These are phyloP conservation scores for Brassica nigra DNA, from an alignment of 345 rosid species.

Conservation along the genomic window DNA sequence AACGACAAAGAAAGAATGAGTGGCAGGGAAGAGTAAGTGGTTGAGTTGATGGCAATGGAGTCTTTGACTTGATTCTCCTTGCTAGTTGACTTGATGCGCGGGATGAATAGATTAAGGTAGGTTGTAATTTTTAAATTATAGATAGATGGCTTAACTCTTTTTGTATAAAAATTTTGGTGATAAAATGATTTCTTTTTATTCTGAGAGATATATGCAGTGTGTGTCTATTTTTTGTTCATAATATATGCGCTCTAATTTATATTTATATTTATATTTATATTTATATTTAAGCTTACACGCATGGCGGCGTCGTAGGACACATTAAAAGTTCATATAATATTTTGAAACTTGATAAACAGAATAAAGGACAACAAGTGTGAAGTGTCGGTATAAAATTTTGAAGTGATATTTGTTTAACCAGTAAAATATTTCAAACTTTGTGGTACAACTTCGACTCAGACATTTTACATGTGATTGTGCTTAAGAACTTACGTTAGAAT, in stretches of 20 bases:
- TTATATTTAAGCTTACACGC: neutral
- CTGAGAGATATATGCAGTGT: too few species aligned
- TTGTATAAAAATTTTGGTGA: too few species aligned
- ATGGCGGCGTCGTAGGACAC: slow-evolving; percentile 40
- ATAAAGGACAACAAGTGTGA: slow-evolving; percentile 14
- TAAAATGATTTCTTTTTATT: too few species aligned
- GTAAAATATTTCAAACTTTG: neutral
- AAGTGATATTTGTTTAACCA: neutral
- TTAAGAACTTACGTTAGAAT: neutral
- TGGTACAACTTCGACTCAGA: neutral
- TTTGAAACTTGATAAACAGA: slow-evolving; percentile 1
- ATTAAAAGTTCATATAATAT: neutral
- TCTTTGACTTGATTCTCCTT: slow-evolving; percentile 38
- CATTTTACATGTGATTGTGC: neutral
- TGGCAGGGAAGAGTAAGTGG: slow-evolving; percentile 39
- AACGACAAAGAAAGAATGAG: slow-evolving; percentile 38
- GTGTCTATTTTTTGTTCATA: neutral
- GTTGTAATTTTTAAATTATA: too few species aligned
- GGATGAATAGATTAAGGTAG: too few species aligned
- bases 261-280: neutral
- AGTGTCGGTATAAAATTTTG: slow-evolving; percentile 11
- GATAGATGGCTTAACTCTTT: too few species aligned
- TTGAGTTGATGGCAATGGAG: slow-evolving; percentile 41
- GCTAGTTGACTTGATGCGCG: slow-evolving; percentile 6
- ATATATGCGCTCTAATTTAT: neutral